Percentiles rank a stretch among this genome's conserved stretches.
Conservation (phyloP, 2,329 filamentous ascomycete species). For the Epichloe typhina region DNA sequence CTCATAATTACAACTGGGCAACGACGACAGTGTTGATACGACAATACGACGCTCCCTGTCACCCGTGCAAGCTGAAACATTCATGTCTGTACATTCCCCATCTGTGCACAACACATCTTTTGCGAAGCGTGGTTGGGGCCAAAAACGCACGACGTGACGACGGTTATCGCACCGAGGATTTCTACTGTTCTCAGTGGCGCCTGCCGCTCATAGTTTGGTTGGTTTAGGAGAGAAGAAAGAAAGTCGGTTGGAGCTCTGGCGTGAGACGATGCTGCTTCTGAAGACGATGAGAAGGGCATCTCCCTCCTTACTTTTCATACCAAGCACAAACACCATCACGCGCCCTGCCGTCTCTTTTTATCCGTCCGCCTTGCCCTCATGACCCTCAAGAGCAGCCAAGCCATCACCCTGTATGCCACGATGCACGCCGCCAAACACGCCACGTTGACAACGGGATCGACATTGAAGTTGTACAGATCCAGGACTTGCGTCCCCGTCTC, state of each 20-base stretch:
- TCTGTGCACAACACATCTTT: slow-evolving; percentile 18
- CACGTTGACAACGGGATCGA: slow-evolving; percentile 46
- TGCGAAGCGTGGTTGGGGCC: slow-evolving; percentile 41
- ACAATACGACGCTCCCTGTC: too few species aligned
- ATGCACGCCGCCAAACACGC: slow-evolving; percentile 49
- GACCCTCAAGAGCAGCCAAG: slow-evolving; percentile 43
- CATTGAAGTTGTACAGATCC: slow-evolving; percentile 52
- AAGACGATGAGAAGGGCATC: neutral
- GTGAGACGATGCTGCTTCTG: too few species aligned
- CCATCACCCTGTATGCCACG: slow-evolving; percentile 51
- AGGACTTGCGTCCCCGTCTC: slow-evolving; percentile 54
- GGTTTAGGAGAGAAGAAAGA: too few species aligned
- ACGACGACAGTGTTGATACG: too few species aligned
- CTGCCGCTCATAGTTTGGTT: neutral
- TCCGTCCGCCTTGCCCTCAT: slow-evolving; percentile 40
- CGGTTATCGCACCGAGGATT: slow-evolving; percentile 19
- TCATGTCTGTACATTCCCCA: too few species aligned
- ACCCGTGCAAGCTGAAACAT: too few species aligned
- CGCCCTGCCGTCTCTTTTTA: slow-evolving; percentile 4
- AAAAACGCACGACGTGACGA: slow-evolving; percentile 17
- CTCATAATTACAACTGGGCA: too few species aligned
- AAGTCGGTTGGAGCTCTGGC: too few species aligned
- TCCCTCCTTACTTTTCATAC: too few species aligned
- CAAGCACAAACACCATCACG: too few species aligned
- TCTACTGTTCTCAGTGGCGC: slow-evolving; percentile 10